Evolutionary conservation across 768 basidiomycete species (phyloP).

Genomic region (Neoboletus magnificus): DNA sequence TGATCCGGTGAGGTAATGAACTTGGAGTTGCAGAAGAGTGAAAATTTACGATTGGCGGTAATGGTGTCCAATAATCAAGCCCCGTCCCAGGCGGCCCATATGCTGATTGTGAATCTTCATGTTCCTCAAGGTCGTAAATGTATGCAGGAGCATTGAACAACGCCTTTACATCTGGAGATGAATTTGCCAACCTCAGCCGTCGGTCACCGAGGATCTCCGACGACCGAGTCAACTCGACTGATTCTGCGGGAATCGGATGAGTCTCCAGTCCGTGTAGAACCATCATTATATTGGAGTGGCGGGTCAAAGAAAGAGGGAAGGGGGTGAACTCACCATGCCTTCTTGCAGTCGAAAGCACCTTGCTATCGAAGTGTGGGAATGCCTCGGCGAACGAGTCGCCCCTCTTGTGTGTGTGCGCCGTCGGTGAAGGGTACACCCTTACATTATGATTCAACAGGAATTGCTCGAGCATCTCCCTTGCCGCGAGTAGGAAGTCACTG

Average conservation of each 20-base stretch:
- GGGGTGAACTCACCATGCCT: slow-evolving; percentile 49
- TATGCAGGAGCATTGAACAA: slow-evolving; percentile 86
- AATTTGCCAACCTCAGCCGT: slow-evolving; percentile 77
- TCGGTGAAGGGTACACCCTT: slow-evolving; percentile 75
- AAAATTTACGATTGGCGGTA: slow-evolving; percentile 67
- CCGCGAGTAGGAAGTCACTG: slow-evolving; percentile 86
- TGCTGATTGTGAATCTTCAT: slow-evolving; percentile 58
- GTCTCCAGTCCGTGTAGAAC: slow-evolving; percentile 1
- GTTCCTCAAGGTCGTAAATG: slow-evolving; percentile 76
- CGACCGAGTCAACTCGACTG: slow-evolving; percentile 66
- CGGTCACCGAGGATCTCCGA: slow-evolving; percentile 66
- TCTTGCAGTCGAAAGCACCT: slow-evolving; percentile 77
- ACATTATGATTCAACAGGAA: slow-evolving; percentile 83
- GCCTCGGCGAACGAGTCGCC: slow-evolving; percentile 94
- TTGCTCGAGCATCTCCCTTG: slow-evolving; percentile 90
- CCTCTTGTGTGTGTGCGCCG: slow-evolving; percentile 76
- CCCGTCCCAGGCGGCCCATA: slow-evolving; percentile 51
- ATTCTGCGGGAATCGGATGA: slow-evolving; percentile 46
- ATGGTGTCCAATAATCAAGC: slow-evolving; percentile 73
- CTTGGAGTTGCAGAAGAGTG: slow-evolving; percentile 1
- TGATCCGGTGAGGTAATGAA: slow-evolving; percentile 19
- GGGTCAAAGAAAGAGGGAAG: background rate
- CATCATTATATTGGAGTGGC: slow-evolving; percentile 27
- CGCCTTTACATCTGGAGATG: slow-evolving; percentile 93
- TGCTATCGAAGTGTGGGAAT: slow-evolving; percentile 95